These are phyloP conservation scores for Lactarius vividus DNA, from an alignment of 768 basidiomycete species.

Conservation along the genomic window DNA sequence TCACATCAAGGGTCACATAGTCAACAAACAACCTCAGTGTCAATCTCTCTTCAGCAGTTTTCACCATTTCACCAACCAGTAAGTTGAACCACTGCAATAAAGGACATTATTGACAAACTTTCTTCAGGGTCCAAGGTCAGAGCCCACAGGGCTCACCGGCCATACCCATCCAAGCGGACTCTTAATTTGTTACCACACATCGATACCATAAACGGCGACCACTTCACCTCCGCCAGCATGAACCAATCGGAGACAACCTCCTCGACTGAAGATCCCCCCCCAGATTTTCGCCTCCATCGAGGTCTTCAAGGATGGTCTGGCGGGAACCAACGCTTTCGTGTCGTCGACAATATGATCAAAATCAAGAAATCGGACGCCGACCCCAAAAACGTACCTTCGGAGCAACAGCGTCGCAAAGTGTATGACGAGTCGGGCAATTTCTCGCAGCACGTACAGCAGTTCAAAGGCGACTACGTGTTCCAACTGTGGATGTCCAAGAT, in stretches of 20 bases:
- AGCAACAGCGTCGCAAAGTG: neutral
- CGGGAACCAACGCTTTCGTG: neutral
- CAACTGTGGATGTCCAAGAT: neutral
- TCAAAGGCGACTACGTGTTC: fast-evolving
- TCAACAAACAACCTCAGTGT: neutral
- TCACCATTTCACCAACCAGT: slow-evolving; percentile 19
- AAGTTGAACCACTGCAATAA: neutral
- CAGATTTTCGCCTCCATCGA: neutral
- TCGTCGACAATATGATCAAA: neutral
- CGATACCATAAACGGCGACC: neutral
- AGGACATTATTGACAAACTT: neutral
- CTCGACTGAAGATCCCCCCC: neutral
- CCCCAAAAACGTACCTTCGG: neutral
- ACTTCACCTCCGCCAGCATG: neutral
- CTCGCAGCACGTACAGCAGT: neutral
- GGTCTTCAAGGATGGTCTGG: neutral
- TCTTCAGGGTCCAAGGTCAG: neutral
- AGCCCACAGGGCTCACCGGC: neutral
- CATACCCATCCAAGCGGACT: neutral
- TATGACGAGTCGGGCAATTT: neutral
- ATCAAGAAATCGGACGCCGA: slow-evolving; percentile 14
- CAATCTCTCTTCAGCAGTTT: neutral
- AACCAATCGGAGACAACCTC: neutral
- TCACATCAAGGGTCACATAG: too few species aligned
- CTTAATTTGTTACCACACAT: neutral